Evolutionary conservation across 2,329 filamentous ascomycete species (phyloP).

Genomic region (Leptoxyphium fumago): DNA sequence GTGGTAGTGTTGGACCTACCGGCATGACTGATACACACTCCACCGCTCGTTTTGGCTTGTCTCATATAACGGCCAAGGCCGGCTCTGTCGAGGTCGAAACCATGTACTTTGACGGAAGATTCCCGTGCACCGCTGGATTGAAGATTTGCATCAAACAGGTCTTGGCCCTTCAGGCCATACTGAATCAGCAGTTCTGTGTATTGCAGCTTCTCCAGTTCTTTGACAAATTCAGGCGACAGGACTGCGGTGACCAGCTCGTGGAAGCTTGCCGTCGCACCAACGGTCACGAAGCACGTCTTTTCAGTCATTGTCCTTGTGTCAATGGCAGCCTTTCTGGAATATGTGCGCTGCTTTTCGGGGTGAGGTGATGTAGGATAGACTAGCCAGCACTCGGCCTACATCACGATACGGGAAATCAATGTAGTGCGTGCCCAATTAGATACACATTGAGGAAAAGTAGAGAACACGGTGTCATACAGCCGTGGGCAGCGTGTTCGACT

Average conservation of each 20-base stretch:
- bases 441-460: too few relatives aligned
- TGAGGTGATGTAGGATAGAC: too few relatives aligned
- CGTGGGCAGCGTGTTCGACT: too few relatives aligned
- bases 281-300: constrained; percentile 65
- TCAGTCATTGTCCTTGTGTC: background rate
- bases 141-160: constrained; percentile 32
- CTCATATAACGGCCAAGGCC: constrained; percentile 47
- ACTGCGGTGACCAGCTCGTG: constrained; percentile 52
- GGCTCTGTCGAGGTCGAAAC: constrained; percentile 50
- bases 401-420: too few relatives aligned
- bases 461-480: too few relatives aligned
- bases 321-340: background rate
- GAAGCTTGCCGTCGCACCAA: constrained; percentile 85
- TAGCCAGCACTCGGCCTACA: too few relatives aligned
- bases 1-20: constrained; percentile 39
- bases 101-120: constrained; percentile 34
- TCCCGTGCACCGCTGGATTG: constrained; percentile 3
- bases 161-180: constrained; percentile 54
- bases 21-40: constrained; percentile 77
- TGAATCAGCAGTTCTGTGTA: constrained; percentile 68
- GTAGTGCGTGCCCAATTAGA: too few relatives aligned
- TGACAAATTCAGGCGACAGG: constrained; percentile 47
- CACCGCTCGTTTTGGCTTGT: constrained; percentile 38
- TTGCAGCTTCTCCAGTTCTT: constrained; percentile 39
- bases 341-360: too few relatives aligned